Evolutionary conservation across 306 rosid species (phyloP), one percentile per base, ranked within the genome.

Genomic region (Trifolium subterraneum): DNA sequence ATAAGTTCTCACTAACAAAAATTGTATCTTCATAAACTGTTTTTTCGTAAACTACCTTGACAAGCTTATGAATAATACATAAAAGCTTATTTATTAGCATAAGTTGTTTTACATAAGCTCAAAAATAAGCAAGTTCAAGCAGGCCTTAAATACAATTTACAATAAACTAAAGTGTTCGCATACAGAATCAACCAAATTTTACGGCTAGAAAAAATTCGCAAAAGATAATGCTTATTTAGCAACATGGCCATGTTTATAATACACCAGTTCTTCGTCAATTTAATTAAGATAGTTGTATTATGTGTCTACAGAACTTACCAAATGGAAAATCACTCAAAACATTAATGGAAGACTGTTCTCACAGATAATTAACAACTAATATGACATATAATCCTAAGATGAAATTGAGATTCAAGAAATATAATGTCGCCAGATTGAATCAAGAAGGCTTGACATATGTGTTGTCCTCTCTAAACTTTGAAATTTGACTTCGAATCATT

Each of bases 381-480:
- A 48, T 15, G 15, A 60, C 35, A 56, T 45, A 25, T 47, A 70
- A 55, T 55, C 10, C 42, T 16, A 3, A 56, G 29, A 36, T 56
- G 27, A 74, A 68, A 18, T 48, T 18, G 14, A 42, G 61, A 62
- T 55, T 42, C 48, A 16, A 42, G 42, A 39, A 73, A 54, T 8
- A 64, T 36, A 29, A 29, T 64, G 68, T 35, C 15, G 25, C 12
- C 8, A 14, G 35, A 48, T 48, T 54, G 31, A 75, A 70, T 93
- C 87, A 90, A 78, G 74, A 41, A 55, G 98, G 97, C 85, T 91
- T 94, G 89, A 84, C 91, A 65, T 88, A 94, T 6, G 97, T 86
- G 71, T 81, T 94, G 82, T 89, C 94, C 73, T 94, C 97, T 76
- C 98, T 84, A 55, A 94, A 91, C 77, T 94, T 93, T 0, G 96